Percentiles rank a stretch among this genome's conserved stretches.
Evolutionary conservation across 225 moss, liverwort and hornwort genomes (phyloP).

Genomic region (Neckera pumila): DNA sequence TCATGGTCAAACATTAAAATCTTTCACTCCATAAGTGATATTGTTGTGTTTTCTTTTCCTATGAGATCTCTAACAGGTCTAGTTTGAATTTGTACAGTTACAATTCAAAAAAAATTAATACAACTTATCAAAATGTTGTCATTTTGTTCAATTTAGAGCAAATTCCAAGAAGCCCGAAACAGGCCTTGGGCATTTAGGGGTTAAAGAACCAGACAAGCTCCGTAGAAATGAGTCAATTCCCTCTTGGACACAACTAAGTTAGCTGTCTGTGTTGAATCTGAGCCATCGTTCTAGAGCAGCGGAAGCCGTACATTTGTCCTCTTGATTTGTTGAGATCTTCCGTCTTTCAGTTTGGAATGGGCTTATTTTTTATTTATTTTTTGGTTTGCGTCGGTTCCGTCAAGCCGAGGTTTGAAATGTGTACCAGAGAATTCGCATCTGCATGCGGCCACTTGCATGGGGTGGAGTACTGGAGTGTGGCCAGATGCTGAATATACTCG

Average conservation of each 20-base stretch:
- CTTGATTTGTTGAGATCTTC: background rate
- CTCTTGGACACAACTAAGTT: background rate
- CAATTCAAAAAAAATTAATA: too few species aligned
- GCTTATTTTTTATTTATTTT: background rate
- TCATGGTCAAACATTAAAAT: too few species aligned
- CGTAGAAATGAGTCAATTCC: too few species aligned
- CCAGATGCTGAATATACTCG: background rate
- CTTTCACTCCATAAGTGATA: too few species aligned
- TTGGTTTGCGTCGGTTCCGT: background rate
- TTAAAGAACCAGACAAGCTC: background rate
- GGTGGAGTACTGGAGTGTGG: background rate
- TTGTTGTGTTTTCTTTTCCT: too few species aligned
- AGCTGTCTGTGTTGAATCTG: background rate
- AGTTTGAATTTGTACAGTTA: too few species aligned
- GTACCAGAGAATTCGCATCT: background rate
- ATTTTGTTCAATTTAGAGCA: too few species aligned
- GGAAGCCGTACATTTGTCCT: background rate
- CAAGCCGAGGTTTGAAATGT: background rate
- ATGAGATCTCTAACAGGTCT: too few species aligned
- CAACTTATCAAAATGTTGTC: too few species aligned
- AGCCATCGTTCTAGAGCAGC: too few species aligned
- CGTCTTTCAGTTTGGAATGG: background rate
- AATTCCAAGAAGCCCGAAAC: too few species aligned
- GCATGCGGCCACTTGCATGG: background rate
- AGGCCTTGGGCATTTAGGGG: too few species aligned